phyloP scores from a whole-genome alignment of 768 basidiomycete species.

The Serendipita sp. region DNA sequence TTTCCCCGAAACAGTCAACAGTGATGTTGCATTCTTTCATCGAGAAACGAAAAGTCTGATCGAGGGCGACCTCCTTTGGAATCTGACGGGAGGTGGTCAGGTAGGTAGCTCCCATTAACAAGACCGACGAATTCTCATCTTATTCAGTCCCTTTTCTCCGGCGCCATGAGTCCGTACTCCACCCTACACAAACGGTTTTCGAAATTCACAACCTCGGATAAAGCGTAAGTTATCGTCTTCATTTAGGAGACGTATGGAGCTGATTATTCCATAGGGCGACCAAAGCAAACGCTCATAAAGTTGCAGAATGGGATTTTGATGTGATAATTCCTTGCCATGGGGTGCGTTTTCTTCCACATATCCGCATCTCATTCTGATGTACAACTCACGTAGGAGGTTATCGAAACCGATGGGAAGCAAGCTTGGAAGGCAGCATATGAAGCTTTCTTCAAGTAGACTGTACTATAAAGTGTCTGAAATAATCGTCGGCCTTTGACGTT shows the following conservation, averaged over 20 bases:
- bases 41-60: slow-evolving; percentile 52
- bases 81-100: slow-evolving; percentile 49
- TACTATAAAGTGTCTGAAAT: no score
- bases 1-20: slow-evolving; percentile 55
- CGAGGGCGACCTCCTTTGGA: slow-evolving; percentile 71
- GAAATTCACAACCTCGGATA: slow-evolving; percentile 18
- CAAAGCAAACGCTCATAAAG: slow-evolving; percentile 46
- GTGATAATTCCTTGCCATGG: slow-evolving; percentile 63
- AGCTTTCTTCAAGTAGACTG: slow-evolving; percentile 15
- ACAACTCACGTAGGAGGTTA: slow-evolving; percentile 39
- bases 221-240: slow-evolving; percentile 2
- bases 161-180: slow-evolving; percentile 8
- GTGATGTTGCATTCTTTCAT: slow-evolving; percentile 77
- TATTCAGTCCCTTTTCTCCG: slow-evolving; percentile 12
- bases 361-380: slow-evolving; percentile 16
- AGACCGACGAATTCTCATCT: background rate
- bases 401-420: slow-evolving; percentile 42
- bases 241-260: no score
- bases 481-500: no score
- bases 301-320: slow-evolving; percentile 58
- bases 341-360: slow-evolving; percentile 18
- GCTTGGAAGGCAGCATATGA: slow-evolving; percentile 36
- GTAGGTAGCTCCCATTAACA: slow-evolving; percentile 14
- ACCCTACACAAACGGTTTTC: background rate
- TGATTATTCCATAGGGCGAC: slow-evolving; percentile 23